phyloP scores from a whole-genome alignment of 805 yeast species.

The Wickerhamiella domercqiae region DNA sequence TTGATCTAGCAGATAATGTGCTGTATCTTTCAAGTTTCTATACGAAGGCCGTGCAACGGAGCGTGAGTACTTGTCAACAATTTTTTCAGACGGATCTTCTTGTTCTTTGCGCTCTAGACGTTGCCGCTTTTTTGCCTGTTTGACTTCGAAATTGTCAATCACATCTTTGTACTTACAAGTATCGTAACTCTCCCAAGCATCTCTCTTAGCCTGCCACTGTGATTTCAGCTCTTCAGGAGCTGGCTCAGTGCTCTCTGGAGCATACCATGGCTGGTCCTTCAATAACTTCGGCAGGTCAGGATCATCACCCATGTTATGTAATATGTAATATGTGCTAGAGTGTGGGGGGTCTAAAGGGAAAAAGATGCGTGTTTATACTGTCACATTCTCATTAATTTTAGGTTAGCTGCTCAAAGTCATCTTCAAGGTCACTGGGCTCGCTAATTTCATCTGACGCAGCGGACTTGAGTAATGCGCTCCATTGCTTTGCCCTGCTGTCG shows the following conservation, averaged over 20 bases:
- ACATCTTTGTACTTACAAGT: background rate
- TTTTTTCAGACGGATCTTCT: background rate
- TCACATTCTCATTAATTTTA: background rate
- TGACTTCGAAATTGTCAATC: background rate
- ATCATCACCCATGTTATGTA: background rate
- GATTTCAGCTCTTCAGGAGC: background rate
- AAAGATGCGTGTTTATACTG: background rate
- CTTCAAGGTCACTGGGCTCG: conserved; percentile 21
- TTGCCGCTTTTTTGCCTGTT: background rate
- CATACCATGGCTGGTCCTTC: conserved; percentile 1
- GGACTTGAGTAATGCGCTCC: conserved; percentile 32
- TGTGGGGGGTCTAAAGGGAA: background rate
- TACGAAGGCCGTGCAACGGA: background rate
- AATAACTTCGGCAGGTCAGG: background rate
- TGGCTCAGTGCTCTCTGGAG: background rate
- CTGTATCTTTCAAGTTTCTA: conserved; percentile 1
- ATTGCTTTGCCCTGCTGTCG: conserved; percentile 45
- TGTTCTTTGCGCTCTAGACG: background rate
- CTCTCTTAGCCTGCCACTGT: conserved; percentile 2
- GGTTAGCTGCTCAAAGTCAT: conserved; percentile 23
- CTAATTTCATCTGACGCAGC: conserved; percentile 10
- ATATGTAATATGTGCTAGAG: background rate
- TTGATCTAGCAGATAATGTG: background rate
- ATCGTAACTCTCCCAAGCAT: conserved; percentile 1
- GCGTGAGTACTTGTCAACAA: background rate